Percentiles rank a stretch among this genome's conserved stretches.
Evolutionary conservation across 768 basidiomycete species (phyloP).

Genomic region (Trametes sanguinea): DNA sequence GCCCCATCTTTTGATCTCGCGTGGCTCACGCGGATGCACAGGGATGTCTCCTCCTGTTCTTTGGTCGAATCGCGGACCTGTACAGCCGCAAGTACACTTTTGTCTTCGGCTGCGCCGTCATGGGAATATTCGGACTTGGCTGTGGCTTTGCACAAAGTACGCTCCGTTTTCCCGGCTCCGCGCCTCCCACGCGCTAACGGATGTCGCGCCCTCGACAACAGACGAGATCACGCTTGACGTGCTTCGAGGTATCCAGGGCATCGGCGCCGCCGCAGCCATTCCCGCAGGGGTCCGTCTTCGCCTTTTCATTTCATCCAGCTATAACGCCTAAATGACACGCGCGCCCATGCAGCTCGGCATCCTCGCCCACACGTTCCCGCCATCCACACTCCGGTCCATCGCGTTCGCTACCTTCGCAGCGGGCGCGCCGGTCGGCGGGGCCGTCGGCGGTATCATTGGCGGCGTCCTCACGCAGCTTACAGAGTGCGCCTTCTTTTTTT

Average conservation of each 20-base stretch:
- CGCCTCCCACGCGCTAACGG: neutral
- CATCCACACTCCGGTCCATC: slow-evolving; percentile 62
- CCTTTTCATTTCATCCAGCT: slow-evolving; percentile 3
- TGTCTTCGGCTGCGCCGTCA: slow-evolving; percentile 54
- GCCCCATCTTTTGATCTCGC: too few relatives aligned
- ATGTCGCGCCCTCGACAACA: slow-evolving; percentile 26
- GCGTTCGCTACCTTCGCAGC: slow-evolving; percentile 86
- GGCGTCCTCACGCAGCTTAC: slow-evolving; percentile 67
- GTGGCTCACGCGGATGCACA: neutral
- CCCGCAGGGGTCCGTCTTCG: slow-evolving; percentile 60
- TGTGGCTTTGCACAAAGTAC: slow-evolving; percentile 62
- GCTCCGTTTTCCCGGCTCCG: slow-evolving; percentile 6
- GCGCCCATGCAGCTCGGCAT: slow-evolving; percentile 57
- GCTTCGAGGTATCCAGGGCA: slow-evolving; percentile 76
- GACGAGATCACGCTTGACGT: slow-evolving; percentile 65
- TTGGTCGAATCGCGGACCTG: slow-evolving; percentile 78
- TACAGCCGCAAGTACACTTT: slow-evolving; percentile 76
- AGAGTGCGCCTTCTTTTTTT: slow-evolving; percentile 29
- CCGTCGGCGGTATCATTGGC: slow-evolving; percentile 67
- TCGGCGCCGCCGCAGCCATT: slow-evolving; percentile 73
- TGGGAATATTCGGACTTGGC: slow-evolving; percentile 59
- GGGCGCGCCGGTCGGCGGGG: slow-evolving; percentile 81
- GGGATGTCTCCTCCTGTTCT: slow-evolving; percentile 57
- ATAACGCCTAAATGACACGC: neutral
- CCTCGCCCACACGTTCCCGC: slow-evolving; percentile 76